Base-by-base conservation (phyloP, 1,284 basidiomycete genomes). In the Spongispora temasekensis region DNA sequence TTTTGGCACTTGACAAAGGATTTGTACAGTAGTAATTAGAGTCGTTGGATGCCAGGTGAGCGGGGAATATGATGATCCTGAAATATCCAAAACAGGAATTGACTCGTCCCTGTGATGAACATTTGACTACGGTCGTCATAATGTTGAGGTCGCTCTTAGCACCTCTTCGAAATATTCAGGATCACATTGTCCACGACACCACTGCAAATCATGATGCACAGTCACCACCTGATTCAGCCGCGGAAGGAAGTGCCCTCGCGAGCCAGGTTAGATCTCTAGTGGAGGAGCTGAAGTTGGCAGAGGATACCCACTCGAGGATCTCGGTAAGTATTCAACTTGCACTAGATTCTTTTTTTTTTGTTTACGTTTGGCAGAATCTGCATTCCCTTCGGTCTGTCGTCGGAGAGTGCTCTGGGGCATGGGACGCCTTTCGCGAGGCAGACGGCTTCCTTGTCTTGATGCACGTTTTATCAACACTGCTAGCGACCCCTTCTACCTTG, bases 391-490 rank as follows among this genome's bases (percentile, higher is more conserved):
- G 83, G 58, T 78, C 82, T 32, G 82, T 87, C 21, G 79, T 90
- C 77, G 73, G 79, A 17, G 82, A 87, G 69, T 84, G 88, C 63
- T 68, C 79, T 9, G 77, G 75, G 57, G 89, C 89, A 10, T 90
- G 88, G 71, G 86, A 89, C 59, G 85, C 88, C 9, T 93, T 93
- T 72, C 81, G 90, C 9, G 89, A 91, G 68, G 78, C 89, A 69
- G 91, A 93, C 64, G 91, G 91, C 1, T 92, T 92, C 68, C 76
- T 93, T 25, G 81, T 86, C 19, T 76, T 91, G 46, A 85, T 91
- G 75, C 89, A 83, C 65, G 80, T 88, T 31, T 77, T 93, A 5
- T 89, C 89, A 2, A 84, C 84, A 2, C 73, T 87, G 1, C 77
- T 77, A 17, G 53, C 64, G 17, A 58, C 60, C 1, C 65, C 69